A percentile compares a stretch with the other conserved stretches of the same genome.
Conservation (phyloP, 306 rosid species). For the Begonia loranthoides region DNA sequence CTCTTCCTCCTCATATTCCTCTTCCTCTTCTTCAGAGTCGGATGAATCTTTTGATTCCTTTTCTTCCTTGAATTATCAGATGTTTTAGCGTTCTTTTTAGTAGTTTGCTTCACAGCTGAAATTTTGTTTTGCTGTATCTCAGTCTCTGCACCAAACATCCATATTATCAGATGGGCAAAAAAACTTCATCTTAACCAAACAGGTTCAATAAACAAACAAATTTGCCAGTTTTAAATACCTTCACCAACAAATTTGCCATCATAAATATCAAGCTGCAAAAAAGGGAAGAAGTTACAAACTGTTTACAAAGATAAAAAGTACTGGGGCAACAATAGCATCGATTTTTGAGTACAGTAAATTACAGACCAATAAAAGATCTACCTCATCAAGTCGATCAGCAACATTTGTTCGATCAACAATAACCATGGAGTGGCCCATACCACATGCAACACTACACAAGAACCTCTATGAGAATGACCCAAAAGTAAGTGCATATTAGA, state of each 20-base stretch:
- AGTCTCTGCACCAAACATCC: slow-evolving; percentile 22
- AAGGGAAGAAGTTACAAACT: slow-evolving; percentile 9
- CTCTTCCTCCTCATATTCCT: slow-evolving; percentile 7
- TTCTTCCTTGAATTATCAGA: slow-evolving; percentile 62
- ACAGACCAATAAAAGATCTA: slow-evolving; percentile 24
- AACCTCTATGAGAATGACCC: slow-evolving; percentile 11
- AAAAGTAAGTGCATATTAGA: no score
- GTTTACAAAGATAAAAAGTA: slow-evolving; percentile 7
- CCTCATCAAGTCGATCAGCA: slow-evolving; percentile 84
- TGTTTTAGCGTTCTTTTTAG: slow-evolving; percentile 41
- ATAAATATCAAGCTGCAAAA: slow-evolving; percentile 63
- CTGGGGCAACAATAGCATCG: no score
- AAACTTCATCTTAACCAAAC: no score
- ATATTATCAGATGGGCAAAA: no score
- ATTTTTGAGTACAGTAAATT: no score
- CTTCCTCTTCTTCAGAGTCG: slow-evolving; percentile 52
- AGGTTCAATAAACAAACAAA: neutral
- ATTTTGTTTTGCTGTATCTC: slow-evolving; percentile 22
- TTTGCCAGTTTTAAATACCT: slow-evolving; percentile 38
- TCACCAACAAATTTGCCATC: slow-evolving; percentile 73
- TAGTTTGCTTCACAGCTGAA: slow-evolving; percentile 38
- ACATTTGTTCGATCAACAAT: slow-evolving; percentile 63
- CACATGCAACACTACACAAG: slow-evolving; percentile 80
- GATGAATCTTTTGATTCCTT: slow-evolving; percentile 53
- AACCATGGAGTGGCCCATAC: slow-evolving; percentile 78